Base-by-base conservation (phyloP, 495 filamentous ascomycete species). In the Staphylotrichum longicolle region DNA sequence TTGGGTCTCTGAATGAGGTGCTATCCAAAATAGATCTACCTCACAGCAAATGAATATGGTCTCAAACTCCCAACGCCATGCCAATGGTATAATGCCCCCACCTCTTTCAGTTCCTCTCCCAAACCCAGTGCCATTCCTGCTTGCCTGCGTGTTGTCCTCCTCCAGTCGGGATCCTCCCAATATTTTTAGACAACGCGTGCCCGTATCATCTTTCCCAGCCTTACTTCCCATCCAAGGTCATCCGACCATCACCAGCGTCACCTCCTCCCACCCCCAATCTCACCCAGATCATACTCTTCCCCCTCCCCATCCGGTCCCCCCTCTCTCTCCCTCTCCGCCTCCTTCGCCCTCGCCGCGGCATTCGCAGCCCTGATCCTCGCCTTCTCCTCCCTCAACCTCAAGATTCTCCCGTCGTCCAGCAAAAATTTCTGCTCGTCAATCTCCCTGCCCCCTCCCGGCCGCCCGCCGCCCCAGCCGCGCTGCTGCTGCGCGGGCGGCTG, bases 341-440 rank as follows among this genome's bases (percentile, higher is more conserved):
- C 10, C 37, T 39, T 10, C 37, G 37, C 37, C 37, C 39, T 44
- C 33, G 42, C 56, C 40, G 49, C 40, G 20, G 30, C 61, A 27
- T 35, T 34, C 32, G 37, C 58, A 46, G 54, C 67, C 9, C 56
- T 54, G 3, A 47, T 42, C 63, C 51, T 63, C 14, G 57, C 57
- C 60, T 72, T 72, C 32, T 68, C 63, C 37, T 44, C 69, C 41
- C 59, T 57, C 40, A 73, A 7, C 37, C 51, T 59, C 33, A 35
- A 27, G 30, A 74, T 63, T 20, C 71, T 70, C 27, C 49, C 63
- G 48, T 69, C 66, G 37, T 57, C 54, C 55, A 74, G 33, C 63
- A 74, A 54, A 20, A 74, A 66, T 42, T 74, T 74, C 8, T 72
- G 68, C 56, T 74, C 72, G 20, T 71, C 72, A 41, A 74, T 66